Evolutionary conservation across 345 rosid genomes (phyloP), one percentile per base, ranked within the genome.

Genomic region (Moricandia arvensis): DNA sequence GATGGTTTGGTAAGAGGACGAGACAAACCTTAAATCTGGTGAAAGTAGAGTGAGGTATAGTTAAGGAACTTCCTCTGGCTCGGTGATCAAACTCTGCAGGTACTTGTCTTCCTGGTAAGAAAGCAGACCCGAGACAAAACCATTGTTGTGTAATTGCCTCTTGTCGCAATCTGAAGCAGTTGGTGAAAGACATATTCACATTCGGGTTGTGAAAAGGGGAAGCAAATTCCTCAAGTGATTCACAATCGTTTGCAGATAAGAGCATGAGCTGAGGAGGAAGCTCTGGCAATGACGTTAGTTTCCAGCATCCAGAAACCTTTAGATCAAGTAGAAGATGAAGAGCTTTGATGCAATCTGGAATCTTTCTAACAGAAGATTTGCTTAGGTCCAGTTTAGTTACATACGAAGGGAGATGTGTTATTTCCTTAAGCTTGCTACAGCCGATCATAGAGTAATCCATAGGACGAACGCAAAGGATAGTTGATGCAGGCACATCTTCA

Each of bases 211-310:
- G 51, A n/a, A 13, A n/a, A 13, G 17, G 51, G 51, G 51, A 45
- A 45, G 51, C 17, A 2, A 63, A 15, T 10, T 26, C 38, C 67
- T 37, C 6, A 3, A 60, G 13, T 35, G 66, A 63, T 3, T 63
- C 49, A 16, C 67, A 63, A 12, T 18, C 30, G 6, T 16, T 1
- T 2, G 16, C 67, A 1, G 3, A 17, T 63, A 63, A 13, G 8
- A 13, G 51, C 51, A 45, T 45, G 1, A 18, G 4, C 7, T 10
- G 16, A 63, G 49, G 1, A 61, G 65, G 65, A 12, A 61, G 65
- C 27, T 61, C 45, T 26, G 64, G 71, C 64, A 73, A 12, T 16
- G 77, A 54, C 41, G 10, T 1, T 6, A 73, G 64, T 27, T 24
- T 73, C 27, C 10, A 54, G 33, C 77, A 73, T 29, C 64, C 60